These are phyloP conservation scores for Parastagonospora nodorum DNA, from an alignment of 2,329 filamentous ascomycete species.

Conservation along the genomic window DNA sequence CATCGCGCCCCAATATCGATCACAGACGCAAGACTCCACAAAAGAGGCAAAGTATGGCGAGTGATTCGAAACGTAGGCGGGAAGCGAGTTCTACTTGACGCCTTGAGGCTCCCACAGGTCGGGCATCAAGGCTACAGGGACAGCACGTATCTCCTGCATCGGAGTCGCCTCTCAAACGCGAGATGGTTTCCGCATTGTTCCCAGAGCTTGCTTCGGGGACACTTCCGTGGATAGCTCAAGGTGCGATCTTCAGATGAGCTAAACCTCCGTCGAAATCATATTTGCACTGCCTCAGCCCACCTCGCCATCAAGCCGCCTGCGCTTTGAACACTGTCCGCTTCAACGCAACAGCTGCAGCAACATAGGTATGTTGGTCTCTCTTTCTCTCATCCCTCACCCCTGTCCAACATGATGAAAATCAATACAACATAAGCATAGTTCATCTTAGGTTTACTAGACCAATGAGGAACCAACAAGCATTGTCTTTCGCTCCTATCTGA, in stretches of 20 bases:
- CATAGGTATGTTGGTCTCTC: conserved; percentile 27
- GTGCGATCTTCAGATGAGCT: not conserved
- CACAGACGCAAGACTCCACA: not conserved
- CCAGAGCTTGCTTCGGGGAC: not conserved
- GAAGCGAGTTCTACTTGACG: not conserved
- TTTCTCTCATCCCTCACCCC: conserved; percentile 5
- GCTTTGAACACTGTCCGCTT: not conserved
- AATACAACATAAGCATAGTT: conserved; percentile 49
- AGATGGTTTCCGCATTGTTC: not conserved
- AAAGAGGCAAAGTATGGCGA: not conserved
- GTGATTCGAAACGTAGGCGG: not conserved
- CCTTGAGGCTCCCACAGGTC: conserved; percentile 12
- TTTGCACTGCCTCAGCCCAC: not conserved
- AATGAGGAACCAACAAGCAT: conserved; percentile 48
- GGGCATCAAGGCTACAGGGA: conserved; percentile 29
- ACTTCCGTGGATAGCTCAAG: not conserved
- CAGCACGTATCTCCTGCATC: conserved; percentile 9
- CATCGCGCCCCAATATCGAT: not conserved
- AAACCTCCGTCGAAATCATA: not conserved
- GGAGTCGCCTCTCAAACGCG: not conserved
- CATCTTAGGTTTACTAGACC: conserved; percentile 46
- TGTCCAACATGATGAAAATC: conserved; percentile 43
- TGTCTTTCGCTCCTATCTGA: conserved; percentile 54
- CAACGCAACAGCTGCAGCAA: not conserved
- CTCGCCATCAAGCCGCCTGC: not conserved